Percentiles rank a stretch among this genome's conserved stretches.
Evolutionary conservation across 1,284 basidiomycete genomes (phyloP).

Genomic region (Earliella scabrosa): DNA sequence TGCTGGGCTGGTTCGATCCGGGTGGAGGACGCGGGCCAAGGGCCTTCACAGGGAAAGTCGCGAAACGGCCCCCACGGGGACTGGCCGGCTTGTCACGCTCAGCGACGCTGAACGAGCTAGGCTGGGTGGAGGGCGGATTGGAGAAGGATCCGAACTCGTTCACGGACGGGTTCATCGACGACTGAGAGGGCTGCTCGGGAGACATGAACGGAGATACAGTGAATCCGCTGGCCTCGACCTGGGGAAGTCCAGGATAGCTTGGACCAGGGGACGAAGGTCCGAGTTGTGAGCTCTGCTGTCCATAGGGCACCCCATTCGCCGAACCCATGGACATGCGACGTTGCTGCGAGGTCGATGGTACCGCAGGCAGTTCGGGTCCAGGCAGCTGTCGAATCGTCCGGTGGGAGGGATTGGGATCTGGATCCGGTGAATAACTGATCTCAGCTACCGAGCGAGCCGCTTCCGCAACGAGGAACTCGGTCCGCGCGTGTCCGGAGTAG

Average conservation of each 20-base stretch:
- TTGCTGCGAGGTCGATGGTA: slow-evolving; percentile 10
- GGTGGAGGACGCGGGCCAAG: slow-evolving; percentile 28
- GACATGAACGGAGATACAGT: slow-evolving; percentile 15
- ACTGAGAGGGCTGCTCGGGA: slow-evolving; percentile 5
- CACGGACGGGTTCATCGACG: slow-evolving; percentile 8
- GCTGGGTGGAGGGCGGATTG: slow-evolving; percentile 20
- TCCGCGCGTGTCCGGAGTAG: slow-evolving; percentile 70
- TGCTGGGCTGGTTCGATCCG: slow-evolving; percentile 6
- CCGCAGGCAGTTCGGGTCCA: slow-evolving; percentile 12
- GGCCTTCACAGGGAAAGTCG: slow-evolving; percentile 57
- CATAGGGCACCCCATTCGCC: not conserved
- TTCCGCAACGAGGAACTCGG: slow-evolving; percentile 65
- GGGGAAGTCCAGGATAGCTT: slow-evolving; percentile 19
- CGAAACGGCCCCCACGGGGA: slow-evolving; percentile 47
- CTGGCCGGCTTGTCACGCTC: slow-evolving; percentile 17
- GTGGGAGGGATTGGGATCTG: slow-evolving; percentile 31
- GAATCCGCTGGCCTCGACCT: slow-evolving; percentile 20
- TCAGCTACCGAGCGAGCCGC: slow-evolving; percentile 63
- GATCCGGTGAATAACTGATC: slow-evolving; percentile 54
- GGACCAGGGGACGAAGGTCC: not conserved
- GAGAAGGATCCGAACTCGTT: slow-evolving; percentile 33
- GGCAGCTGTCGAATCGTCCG: slow-evolving; percentile 24
- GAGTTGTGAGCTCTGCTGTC: not conserved
- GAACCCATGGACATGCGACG: slow-evolving; percentile 9
- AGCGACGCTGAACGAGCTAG: slow-evolving; percentile 26